A percentile compares a stretch with the other conserved stretches of the same genome.
Evolutionary conservation across 2,329 filamentous ascomycete genomes (phyloP).

Genomic region (Fusarium graminum): DNA sequence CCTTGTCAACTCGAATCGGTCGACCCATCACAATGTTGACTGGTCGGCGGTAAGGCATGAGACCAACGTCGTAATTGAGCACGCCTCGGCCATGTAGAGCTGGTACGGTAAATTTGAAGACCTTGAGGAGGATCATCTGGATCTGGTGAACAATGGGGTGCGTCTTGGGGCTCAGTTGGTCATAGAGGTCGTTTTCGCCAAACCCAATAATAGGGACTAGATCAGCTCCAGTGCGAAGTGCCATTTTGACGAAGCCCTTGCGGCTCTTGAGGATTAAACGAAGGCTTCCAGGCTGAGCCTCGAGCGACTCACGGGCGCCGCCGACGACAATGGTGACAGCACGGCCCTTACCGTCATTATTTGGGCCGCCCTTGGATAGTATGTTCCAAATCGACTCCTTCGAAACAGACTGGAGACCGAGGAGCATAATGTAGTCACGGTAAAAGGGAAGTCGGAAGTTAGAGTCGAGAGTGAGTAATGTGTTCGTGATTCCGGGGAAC

Average conservation of each 20-base stretch:
- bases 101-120: slow-evolving; percentile 92
- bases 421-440: slow-evolving; percentile 89
- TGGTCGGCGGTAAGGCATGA: slow-evolving; percentile 92
- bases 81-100: slow-evolving; percentile 91
- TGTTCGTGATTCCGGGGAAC: slow-evolving; percentile 96
- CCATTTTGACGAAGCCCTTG: slow-evolving; percentile 95
- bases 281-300: slow-evolving; percentile 82
- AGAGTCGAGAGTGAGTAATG: slow-evolving; percentile 90
- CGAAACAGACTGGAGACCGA: slow-evolving; percentile 90
- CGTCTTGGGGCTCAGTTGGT: slow-evolving; percentile 81
- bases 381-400: slow-evolving; percentile 93
- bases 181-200: slow-evolving; percentile 96
- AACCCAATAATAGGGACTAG: slow-evolving; percentile 93
- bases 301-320: slow-evolving; percentile 90
- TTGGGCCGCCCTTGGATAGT: slow-evolving; percentile 80
- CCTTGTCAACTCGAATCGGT: slow-evolving; percentile 78
- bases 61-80: slow-evolving; percentile 96
- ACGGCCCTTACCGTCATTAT: slow-evolving; percentile 89
- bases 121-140: slow-evolving; percentile 86
- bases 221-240: slow-evolving; percentile 91
- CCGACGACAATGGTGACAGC: slow-evolving; percentile 96
- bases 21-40: slow-evolving; percentile 91
- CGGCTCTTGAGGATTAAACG: slow-evolving; percentile 84
- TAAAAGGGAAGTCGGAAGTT: slow-evolving; percentile 97
- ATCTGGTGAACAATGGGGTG: slow-evolving; percentile 84